phyloP scores from a whole-genome alignment of 257 asterid genomes.

The Nicotiana undulata region DNA sequence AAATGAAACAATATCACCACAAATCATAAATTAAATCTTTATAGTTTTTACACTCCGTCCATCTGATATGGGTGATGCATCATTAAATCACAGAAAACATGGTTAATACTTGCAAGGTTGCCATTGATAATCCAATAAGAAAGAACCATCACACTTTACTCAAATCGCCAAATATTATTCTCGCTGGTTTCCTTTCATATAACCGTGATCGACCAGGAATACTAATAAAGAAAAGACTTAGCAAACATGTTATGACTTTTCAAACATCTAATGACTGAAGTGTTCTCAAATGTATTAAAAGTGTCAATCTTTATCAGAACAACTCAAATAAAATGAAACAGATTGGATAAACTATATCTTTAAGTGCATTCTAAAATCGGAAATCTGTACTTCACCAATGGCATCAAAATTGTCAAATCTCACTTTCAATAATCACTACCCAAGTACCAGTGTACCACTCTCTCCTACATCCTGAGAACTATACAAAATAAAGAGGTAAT shows the following conservation, averaged over 20 bases:
- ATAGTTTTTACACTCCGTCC: neutral
- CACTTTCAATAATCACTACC: neutral
- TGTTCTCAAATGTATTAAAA: neutral
- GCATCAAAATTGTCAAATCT: neutral
- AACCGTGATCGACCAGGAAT: neutral
- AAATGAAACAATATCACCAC: no score
- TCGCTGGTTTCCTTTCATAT: neutral
- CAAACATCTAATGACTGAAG: neutral
- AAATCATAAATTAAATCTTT: neutral
- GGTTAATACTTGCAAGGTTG: neutral
- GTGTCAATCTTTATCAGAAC: neutral
- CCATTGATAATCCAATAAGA: neutral
- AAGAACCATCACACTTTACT: neutral
- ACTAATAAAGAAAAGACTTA: neutral
- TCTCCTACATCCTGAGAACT: no score
- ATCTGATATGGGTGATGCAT: neutral
- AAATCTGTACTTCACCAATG: neutral
- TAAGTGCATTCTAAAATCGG: neutral
- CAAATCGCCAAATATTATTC: neutral
- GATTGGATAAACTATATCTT: neutral
- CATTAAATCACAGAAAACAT: neutral
- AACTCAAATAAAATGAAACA: neutral
- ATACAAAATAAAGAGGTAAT: no score
- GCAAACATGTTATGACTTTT: neutral
- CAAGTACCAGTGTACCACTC: neutral